Evolutionary conservation across 805 yeast genomes (phyloP).

Genomic region (Pichia nakasei): DNA sequence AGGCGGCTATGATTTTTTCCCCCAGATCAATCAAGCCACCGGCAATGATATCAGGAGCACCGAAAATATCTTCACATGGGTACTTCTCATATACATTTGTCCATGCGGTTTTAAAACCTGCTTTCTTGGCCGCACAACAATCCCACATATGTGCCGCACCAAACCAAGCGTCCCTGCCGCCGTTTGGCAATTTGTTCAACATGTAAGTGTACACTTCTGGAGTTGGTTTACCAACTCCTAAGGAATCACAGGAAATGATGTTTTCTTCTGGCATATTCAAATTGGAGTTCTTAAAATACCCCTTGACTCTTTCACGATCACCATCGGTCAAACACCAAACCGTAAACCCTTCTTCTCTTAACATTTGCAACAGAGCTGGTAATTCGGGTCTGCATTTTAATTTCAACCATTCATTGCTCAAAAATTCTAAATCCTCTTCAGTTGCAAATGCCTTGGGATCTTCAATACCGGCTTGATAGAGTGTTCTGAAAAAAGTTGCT

Average conservation of each 20-base stretch:
- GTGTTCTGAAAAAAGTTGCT: slow-evolving; percentile 20
- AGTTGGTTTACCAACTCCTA: slow-evolving; percentile 24
- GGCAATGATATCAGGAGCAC: slow-evolving; percentile 23
- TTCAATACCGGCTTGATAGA: slow-evolving; percentile 21
- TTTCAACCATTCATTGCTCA: slow-evolving; percentile 18
- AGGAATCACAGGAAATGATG: slow-evolving; percentile 23
- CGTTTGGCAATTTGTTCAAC: slow-evolving; percentile 16
- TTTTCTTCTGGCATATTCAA: slow-evolving; percentile 23
- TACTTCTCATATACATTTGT: slow-evolving; percentile 22
- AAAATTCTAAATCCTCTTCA: slow-evolving; percentile 22
- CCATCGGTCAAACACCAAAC: slow-evolving; percentile 27
- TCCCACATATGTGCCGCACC: slow-evolving; percentile 29
- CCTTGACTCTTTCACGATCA: slow-evolving; percentile 19
- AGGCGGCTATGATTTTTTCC: slow-evolving; percentile 17
- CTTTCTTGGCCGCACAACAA: slow-evolving; percentile 23
- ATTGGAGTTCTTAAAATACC: slow-evolving; percentile 19
- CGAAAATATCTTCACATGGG: slow-evolving; percentile 24
- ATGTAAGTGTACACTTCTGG: slow-evolving; percentile 21
- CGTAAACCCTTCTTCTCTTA: slow-evolving; percentile 24
- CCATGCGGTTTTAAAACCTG: slow-evolving; percentile 27
- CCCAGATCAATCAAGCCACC: slow-evolving; percentile 24
- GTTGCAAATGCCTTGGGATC: slow-evolving; percentile 20
- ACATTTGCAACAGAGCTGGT: slow-evolving; percentile 18
- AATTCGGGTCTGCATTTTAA: slow-evolving; percentile 23
- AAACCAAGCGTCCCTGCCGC: slow-evolving; percentile 23